Percentiles rank a stretch among this genome's conserved stretches.
These are phyloP conservation scores for Saraca asoca DNA, from an alignment of 331 rosid species.

Conservation along the genomic window DNA sequence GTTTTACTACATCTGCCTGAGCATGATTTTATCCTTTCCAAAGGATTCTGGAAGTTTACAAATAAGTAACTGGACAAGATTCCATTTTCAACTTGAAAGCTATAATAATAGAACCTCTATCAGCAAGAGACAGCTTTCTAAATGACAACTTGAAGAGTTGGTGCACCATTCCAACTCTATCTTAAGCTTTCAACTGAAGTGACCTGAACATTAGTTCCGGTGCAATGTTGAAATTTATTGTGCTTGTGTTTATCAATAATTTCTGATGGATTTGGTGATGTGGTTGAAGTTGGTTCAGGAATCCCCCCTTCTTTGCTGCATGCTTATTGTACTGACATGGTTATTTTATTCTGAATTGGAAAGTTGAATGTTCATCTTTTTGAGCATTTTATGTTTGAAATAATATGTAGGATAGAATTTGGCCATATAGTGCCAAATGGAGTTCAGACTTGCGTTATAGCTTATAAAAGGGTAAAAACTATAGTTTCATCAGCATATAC, in stretches of 20 bases:
- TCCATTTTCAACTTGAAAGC: neutral
- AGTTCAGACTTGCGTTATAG: too few species aligned
- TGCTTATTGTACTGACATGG: neutral
- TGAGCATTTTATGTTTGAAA: slow-evolving; percentile 1
- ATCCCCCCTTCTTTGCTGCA: neutral
- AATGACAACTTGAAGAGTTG: slow-evolving; percentile 10
- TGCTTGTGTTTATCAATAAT: neutral
- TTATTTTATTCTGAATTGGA: slow-evolving; percentile 1
- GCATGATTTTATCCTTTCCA: neutral
- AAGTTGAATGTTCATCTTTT: neutral
- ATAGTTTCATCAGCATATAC: too few species aligned
- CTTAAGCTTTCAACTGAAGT: slow-evolving; percentile 12
- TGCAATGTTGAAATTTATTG: slow-evolving; percentile 3
- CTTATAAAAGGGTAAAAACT: too few species aligned
- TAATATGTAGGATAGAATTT: neutral
- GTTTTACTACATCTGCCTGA: slow-evolving; percentile 12
- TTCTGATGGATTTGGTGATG: neutral
- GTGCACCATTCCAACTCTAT: slow-evolving; percentile 11
- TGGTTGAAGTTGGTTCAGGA: slow-evolving; percentile 1
- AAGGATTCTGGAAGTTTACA: neutral
- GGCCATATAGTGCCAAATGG: too few species aligned
- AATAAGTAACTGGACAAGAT: too few species aligned
- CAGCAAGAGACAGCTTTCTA: slow-evolving; percentile 3
- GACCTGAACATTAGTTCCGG: slow-evolving; percentile 2
- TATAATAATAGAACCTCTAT: neutral